phyloP scores from a whole-genome alignment of 2,329 filamentous ascomycete species.

The Xylaria sp. region DNA sequence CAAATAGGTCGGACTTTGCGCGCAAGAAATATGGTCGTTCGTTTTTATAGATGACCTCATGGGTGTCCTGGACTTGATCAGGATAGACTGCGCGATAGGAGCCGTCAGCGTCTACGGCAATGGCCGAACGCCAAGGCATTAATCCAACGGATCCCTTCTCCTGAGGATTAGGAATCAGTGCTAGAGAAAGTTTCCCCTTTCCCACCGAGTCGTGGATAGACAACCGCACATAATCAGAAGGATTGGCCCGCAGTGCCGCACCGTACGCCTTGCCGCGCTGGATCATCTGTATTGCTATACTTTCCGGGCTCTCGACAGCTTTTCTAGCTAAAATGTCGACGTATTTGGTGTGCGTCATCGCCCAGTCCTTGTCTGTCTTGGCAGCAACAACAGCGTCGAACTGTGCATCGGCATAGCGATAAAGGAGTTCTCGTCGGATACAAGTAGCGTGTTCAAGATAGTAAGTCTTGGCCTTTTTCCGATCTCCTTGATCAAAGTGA shows the following conservation, averaged over 20 bases:
- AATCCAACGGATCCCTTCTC: slow-evolving; percentile 21
- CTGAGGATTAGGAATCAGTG: slow-evolving; percentile 11
- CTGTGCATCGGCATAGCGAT: slow-evolving; percentile 13
- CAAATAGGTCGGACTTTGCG: slow-evolving; percentile 24
- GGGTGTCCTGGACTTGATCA: slow-evolving; percentile 19
- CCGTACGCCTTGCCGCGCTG: slow-evolving; percentile 24
- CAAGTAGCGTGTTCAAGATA: slow-evolving; percentile 23
- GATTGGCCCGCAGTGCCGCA: slow-evolving; percentile 8
- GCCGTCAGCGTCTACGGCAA: slow-evolving; percentile 22
- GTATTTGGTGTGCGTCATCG: too few relatives aligned
- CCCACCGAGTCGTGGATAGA: slow-evolving; percentile 26
- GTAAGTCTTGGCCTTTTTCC: slow-evolving; percentile 15
- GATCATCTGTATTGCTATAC: slow-evolving; percentile 20
- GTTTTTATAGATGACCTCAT: slow-evolving; percentile 23
- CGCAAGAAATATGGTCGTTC: slow-evolving; percentile 23
- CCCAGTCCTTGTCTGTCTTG: slow-evolving; percentile 13
- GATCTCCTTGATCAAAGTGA: background rate
- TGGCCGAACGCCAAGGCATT: slow-evolving; percentile 30
- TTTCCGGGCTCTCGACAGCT: slow-evolving; percentile 13
- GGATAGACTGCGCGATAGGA: slow-evolving; percentile 29
- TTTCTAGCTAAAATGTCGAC: slow-evolving; percentile 6
- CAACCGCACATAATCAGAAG: slow-evolving; percentile 16
- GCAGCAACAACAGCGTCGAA: slow-evolving; percentile 8
- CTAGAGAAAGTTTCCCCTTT: slow-evolving; percentile 21
- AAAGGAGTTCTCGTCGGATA: slow-evolving; percentile 25